phyloP scores from a whole-genome alignment of 345 rosid genomes.

The Iberis pinnata region DNA sequence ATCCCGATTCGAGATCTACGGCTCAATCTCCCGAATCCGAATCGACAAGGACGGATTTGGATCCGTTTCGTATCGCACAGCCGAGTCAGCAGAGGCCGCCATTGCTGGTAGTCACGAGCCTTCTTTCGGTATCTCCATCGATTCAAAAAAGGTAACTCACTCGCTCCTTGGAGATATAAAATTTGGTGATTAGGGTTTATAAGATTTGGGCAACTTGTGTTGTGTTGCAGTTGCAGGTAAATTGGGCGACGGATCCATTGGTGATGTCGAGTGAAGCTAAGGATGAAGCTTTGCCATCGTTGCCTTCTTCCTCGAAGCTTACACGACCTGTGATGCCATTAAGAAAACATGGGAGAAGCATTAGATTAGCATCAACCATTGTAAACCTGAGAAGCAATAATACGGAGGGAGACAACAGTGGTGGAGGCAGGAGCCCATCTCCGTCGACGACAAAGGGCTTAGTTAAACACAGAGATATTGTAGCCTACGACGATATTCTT shows the following conservation, averaged over 20 bases:
- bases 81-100: conserved; percentile 74
- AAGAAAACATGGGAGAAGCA: conserved; percentile 66
- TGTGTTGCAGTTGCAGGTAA: conserved; percentile 54
- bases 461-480: conserved; percentile 52
- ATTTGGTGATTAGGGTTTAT: too few species aligned
- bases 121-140: conserved; percentile 55
- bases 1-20: conserved; percentile 91
- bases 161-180: too few species aligned
- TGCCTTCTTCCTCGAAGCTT: conserved; percentile 57
- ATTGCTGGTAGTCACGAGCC: conserved; percentile 66
- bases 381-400: conserved; percentile 44
- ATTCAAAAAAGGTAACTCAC: conserved; percentile 42
- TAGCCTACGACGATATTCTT: conserved; percentile 77
- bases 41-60: conserved; percentile 63
- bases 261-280: conserved; percentile 71
- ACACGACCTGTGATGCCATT: conserved; percentile 59
- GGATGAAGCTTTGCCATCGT: conserved; percentile 42
- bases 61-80: conserved; percentile 49
- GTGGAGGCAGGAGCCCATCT: conserved; percentile 6
- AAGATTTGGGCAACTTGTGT: not conserved
- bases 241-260: conserved; percentile 73
- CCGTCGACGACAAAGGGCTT: conserved; percentile 29
- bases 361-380: conserved; percentile 63
- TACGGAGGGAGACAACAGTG: not conserved
- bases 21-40: conserved; percentile 74